These are phyloP conservation scores for Quercus gilva DNA, from an alignment of 306 rosid genomes.

Conservation along the genomic window DNA sequence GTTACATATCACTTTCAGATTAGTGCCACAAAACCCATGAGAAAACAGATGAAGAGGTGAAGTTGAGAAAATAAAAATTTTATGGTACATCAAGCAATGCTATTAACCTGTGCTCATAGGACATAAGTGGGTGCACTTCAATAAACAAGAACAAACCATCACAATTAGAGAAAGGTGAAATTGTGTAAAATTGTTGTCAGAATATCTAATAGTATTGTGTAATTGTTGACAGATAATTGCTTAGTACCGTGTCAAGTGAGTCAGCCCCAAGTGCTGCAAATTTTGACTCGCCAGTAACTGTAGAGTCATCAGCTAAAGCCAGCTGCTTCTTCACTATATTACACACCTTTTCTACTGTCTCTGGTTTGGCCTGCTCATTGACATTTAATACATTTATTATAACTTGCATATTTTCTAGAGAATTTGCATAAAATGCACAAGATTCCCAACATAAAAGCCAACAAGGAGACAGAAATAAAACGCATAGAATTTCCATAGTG, in stretches of 20 bases:
- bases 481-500: too few relatives aligned
- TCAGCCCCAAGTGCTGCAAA: slow-evolving; percentile 79
- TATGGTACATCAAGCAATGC: too few relatives aligned
- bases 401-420: background rate
- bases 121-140: too few relatives aligned
- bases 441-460: background rate
- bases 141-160: too few relatives aligned
- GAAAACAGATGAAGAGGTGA: too few relatives aligned
- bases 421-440: background rate
- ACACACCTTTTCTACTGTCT: slow-evolving; percentile 67
- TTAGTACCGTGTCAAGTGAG: slow-evolving; percentile 75
- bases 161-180: too few relatives aligned
- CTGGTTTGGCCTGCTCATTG: slow-evolving; percentile 62
- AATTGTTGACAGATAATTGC: background rate
- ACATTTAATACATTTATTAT: slow-evolving; percentile 2
- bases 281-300: slow-evolving; percentile 51
- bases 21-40: too few relatives aligned
- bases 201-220: background rate
- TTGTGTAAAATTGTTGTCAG: background rate
- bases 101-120: too few relatives aligned
- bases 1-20: too few relatives aligned
- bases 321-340: slow-evolving; percentile 66
- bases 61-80: too few relatives aligned
- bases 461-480: too few relatives aligned
- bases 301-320: slow-evolving; percentile 55